Percentiles rank a stretch among this genome's conserved stretches.
phyloP scores from a whole-genome alignment of 73 alveolate species.

The Stentor roeselii region DNA sequence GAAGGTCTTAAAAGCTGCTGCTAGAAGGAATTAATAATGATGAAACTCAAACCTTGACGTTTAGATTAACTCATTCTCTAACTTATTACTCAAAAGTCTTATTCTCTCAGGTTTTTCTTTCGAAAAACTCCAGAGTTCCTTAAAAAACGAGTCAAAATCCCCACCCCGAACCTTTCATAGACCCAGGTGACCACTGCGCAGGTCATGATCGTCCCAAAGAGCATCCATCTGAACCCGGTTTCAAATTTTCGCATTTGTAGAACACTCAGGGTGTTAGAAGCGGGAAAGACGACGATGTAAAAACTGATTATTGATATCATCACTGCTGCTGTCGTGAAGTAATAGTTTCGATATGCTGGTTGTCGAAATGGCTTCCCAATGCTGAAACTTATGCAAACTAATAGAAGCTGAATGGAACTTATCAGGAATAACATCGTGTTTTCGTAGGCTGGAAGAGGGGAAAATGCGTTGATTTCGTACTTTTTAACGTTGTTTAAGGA shows the following conservation, averaged over 20 bases:
- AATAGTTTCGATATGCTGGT: constrained; percentile 76
- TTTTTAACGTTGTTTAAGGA: constrained; percentile 21
- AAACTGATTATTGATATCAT: constrained; percentile 11
- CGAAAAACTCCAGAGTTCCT: background rate
- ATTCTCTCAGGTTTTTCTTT: background rate
- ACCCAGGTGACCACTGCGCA: constrained; percentile 11
- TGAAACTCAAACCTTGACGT: no score
- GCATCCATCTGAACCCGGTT: background rate
- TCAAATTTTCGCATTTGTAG: background rate
- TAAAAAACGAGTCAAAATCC: background rate
- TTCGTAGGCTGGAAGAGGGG: constrained; percentile 73
- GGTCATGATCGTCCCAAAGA: background rate
- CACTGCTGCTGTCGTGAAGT: constrained; percentile 50
- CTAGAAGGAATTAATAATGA: constrained; percentile 3
- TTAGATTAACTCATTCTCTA: no score
- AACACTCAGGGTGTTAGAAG: background rate
- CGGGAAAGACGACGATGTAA: constrained; percentile 26
- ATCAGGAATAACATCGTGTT: constrained; percentile 83
- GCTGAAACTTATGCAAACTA: constrained; percentile 76
- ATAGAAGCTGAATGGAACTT: constrained; percentile 77
- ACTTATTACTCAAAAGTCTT: no score
- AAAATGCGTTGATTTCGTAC: constrained; percentile 63
- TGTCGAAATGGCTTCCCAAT: constrained; percentile 93
- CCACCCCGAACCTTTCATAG: constrained; percentile 28
- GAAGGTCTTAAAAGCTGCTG: background rate